These are phyloP conservation scores for Trichosporon ovoides DNA, from an alignment of 1,284 basidiomycete genomes.

Conservation along the genomic window DNA sequence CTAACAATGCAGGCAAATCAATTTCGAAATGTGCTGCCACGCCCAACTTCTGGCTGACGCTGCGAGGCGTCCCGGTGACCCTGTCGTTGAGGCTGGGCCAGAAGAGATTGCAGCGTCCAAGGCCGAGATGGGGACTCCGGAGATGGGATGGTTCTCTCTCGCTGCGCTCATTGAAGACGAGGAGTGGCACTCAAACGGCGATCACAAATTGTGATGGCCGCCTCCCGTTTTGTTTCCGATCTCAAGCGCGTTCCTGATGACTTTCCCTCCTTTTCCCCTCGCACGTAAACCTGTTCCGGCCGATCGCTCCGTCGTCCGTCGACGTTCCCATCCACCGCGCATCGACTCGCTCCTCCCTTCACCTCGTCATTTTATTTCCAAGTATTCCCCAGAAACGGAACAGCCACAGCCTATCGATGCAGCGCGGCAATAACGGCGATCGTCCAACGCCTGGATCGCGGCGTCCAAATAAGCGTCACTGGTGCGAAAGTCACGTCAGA, in stretches of 20 bases:
- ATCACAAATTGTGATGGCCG: constrained; percentile 35
- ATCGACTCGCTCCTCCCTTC: too few species aligned
- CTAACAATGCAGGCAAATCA: constrained; percentile 32
- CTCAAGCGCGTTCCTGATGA: neutral
- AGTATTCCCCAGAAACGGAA: too few species aligned
- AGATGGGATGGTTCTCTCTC: constrained; percentile 44
- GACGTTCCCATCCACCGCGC: too few species aligned
- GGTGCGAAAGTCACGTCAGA: too few species aligned
- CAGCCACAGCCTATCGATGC: too few species aligned
- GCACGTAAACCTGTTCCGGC: too few species aligned
- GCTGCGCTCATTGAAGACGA: constrained; percentile 41
- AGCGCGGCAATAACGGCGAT: too few species aligned
- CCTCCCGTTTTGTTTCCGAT: neutral
- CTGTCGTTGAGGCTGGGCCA: constrained; percentile 25
- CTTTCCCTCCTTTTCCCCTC: too few species aligned
- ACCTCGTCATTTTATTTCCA: too few species aligned
- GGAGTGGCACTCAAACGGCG: constrained; percentile 31
- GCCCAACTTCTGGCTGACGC: constrained; percentile 41
- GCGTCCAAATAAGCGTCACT: too few species aligned
- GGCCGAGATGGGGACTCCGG: constrained; percentile 36
- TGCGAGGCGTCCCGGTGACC: constrained; percentile 29
- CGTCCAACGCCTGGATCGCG: too few species aligned
- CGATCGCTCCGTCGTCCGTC: too few species aligned
- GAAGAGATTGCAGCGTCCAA: constrained; percentile 37
- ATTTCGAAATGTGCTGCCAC: constrained; percentile 42